These are phyloP conservation scores for Fusarium hostae DNA, from an alignment of 2,329 filamentous ascomycete genomes.

Conservation along the genomic window DNA sequence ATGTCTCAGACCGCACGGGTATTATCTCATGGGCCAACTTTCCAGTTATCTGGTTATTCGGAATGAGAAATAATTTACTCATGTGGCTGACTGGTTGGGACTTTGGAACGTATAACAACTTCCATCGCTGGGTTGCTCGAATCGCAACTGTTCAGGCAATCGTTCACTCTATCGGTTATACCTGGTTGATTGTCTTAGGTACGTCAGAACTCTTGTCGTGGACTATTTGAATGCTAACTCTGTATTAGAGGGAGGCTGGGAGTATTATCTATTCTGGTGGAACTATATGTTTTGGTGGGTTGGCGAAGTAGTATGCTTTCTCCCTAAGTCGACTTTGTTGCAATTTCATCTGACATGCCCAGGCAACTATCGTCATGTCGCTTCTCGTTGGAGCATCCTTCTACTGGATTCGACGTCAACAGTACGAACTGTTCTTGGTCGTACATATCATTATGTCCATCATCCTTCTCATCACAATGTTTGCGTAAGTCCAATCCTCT, in stretches of 20 bases:
- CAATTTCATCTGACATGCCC: accelerated
- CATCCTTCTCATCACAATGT: conserved; percentile 61
- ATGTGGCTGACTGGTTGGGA: conserved; percentile 76
- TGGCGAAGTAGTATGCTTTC: conserved; percentile 56
- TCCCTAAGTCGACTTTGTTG: accelerated
- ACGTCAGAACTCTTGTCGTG: accelerated
- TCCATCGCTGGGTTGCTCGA: conserved; percentile 74
- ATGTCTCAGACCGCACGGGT: conserved; percentile 71
- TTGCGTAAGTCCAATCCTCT: conserved; percentile 54
- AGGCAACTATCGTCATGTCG: conserved; percentile 60
- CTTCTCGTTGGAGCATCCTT: conserved; percentile 59
- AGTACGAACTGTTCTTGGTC: conserved; percentile 64
- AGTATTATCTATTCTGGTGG: conserved; percentile 52
- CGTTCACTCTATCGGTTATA: conserved; percentile 70
- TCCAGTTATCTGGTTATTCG: conserved; percentile 73
- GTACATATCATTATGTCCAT: conserved; percentile 64
- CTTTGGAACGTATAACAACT: conserved; percentile 73
- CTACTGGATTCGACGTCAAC: conserved; percentile 61
- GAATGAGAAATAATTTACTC: conserved; percentile 72
- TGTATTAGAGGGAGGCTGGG: conserved; percentile 52
- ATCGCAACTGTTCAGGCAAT: conserved; percentile 71
- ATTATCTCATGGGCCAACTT: conserved; percentile 73
- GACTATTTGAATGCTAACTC: background rate
- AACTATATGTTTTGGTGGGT: conserved; percentile 61
- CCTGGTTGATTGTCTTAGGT: conserved; percentile 56